Conservation (phyloP, 208 protist species). For the Wallacemonas rigidus region DNA sequence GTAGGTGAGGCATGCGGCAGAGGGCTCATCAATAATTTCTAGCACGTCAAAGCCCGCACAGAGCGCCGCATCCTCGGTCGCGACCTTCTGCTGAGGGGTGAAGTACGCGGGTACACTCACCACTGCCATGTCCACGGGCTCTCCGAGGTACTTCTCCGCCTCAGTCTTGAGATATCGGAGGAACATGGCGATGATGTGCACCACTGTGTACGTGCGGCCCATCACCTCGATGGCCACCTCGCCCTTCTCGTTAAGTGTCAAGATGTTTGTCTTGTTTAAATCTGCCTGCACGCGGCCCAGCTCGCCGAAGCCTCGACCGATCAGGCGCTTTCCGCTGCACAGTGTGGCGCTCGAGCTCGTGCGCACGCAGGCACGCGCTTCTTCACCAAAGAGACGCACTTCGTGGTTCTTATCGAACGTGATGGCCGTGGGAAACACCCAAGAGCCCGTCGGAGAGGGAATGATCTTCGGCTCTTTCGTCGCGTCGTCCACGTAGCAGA, state of each 20-base stretch:
- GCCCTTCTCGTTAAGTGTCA: slow-evolving; percentile 85
- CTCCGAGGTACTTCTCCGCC: slow-evolving; percentile 82
- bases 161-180: slow-evolving; percentile 88
- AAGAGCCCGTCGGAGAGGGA: slow-evolving; percentile 89
- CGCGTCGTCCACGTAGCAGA: slow-evolving; percentile 86
- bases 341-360: slow-evolving; percentile 86
- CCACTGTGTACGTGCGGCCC: slow-evolving; percentile 87
- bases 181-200: slow-evolving; percentile 94
- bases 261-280: slow-evolving; percentile 86
- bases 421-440: slow-evolving; percentile 91
- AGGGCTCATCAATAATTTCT: slow-evolving; percentile 93
- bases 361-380: slow-evolving; percentile 86
- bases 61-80: slow-evolving; percentile 92
- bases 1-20: slow-evolving; percentile 87
- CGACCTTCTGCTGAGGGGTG: slow-evolving; percentile 90
- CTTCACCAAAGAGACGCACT: slow-evolving; percentile 85
- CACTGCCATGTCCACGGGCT: slow-evolving; percentile 82
- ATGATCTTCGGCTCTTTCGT: slow-evolving; percentile 88
- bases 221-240: slow-evolving; percentile 90
- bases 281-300: slow-evolving; percentile 80
- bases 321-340: slow-evolving; percentile 91
- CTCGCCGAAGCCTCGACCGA: slow-evolving; percentile 87
- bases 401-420: slow-evolving; percentile 92
- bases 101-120: slow-evolving; percentile 94
- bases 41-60: slow-evolving; percentile 91